phyloP scores from a whole-genome alignment of 2,329 filamentous ascomycete genomes.

The Exophiala mesophila region DNA sequence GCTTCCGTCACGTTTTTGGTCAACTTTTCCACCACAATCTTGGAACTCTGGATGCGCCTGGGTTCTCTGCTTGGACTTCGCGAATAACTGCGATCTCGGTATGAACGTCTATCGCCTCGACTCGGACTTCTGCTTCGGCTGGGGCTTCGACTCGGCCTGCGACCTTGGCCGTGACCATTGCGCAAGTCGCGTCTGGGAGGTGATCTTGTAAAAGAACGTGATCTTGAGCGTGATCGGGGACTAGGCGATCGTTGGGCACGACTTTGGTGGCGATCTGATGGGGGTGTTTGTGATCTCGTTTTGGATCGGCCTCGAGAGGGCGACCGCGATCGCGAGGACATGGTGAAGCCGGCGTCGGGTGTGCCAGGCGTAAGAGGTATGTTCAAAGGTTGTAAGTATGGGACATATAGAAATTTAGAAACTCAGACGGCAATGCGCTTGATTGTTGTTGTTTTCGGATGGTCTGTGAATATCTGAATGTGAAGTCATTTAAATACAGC shows the following conservation, averaged over 20 bases:
- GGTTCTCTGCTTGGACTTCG: conserved; percentile 31
- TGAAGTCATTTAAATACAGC: no score
- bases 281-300: conserved; percentile 23
- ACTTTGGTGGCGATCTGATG: conserved; percentile 18
- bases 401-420: no score
- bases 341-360: conserved; percentile 5
- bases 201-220: conserved; percentile 29
- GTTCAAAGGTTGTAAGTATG: no score
- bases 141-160: conserved; percentile 26
- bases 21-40: conserved; percentile 95
- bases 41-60: conserved; percentile 31
- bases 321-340: conserved; percentile 23
- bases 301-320: conserved; percentile 25
- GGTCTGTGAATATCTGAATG: no score
- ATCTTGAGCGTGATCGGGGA: conserved; percentile 27
- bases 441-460: no score
- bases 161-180: conserved; percentile 26
- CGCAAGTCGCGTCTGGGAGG: conserved; percentile 23
- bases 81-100: conserved; percentile 37
- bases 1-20: conserved; percentile 90
- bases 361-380: no score
- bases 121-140: conserved; percentile 36
- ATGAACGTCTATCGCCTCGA: conserved; percentile 35
- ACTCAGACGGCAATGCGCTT: no score
- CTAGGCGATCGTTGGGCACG: conserved; percentile 34